Percentiles rank a stretch among this genome's conserved stretches.
phyloP scores from a whole-genome alignment of 83 land plant species.

The Picea abies region DNA sequence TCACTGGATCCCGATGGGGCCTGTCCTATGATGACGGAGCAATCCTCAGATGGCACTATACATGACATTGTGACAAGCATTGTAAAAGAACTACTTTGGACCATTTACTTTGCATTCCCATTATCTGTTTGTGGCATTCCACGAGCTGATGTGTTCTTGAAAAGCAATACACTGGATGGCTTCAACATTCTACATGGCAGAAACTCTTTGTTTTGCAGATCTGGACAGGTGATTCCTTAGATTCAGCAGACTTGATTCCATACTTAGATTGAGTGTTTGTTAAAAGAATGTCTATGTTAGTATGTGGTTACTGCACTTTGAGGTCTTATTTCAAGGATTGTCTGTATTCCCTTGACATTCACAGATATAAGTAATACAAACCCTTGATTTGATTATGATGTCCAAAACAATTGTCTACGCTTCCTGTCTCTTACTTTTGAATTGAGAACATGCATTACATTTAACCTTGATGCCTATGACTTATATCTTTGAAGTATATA shows the following conservation, averaged over 20 bases:
- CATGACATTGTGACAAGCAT: neutral
- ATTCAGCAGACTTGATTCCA: neutral
- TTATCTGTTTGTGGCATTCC: slow-evolving; percentile 23
- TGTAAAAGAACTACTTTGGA: slow-evolving; percentile 20
- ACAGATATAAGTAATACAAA: neutral
- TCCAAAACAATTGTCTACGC: neutral
- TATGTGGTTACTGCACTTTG: neutral
- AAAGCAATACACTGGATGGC: neutral
- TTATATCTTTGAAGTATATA: neutral
- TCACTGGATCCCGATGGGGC: neutral
- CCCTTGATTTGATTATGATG: neutral
- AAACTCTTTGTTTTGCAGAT: neutral
- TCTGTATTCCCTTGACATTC: neutral
- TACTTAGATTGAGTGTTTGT: neutral
- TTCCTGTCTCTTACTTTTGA: neutral
- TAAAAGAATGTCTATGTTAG: neutral
- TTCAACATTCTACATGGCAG: slow-evolving; percentile 7
- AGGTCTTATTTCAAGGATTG: neutral
- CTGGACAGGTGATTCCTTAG: neutral
- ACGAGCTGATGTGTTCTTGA: slow-evolving; percentile 5
- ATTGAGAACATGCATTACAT: neutral
- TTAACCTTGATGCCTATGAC: neutral
- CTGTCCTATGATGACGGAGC: neutral
- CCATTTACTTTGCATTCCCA: slow-evolving; percentile 32
- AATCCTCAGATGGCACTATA: neutral